Percentiles rank a stretch among this genome's conserved stretches.
These are phyloP conservation scores for Centaurea solstitialis DNA, from an alignment of 129 eudicot species.

Conservation along the genomic window DNA sequence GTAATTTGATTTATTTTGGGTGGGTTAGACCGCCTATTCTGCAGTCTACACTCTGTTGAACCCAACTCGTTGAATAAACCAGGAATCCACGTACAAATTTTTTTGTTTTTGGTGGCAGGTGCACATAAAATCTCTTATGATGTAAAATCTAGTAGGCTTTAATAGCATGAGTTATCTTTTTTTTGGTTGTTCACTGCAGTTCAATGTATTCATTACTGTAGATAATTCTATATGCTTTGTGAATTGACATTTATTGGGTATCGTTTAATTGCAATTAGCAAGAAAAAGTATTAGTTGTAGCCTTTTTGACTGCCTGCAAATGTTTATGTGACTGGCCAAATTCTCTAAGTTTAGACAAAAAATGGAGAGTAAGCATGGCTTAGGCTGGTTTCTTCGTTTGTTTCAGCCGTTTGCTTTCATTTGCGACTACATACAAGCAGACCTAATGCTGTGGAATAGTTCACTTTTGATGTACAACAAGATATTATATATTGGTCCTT, in stretches of 20 bases:
- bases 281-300: background rate
- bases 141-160: background rate
- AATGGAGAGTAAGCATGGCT: background rate
- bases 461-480: background rate
- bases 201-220: background rate
- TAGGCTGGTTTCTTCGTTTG: background rate
- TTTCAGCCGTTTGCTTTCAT: constrained; percentile 2
- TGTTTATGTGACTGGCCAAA: background rate
- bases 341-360: background rate
- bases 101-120: background rate
- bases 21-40: background rate
- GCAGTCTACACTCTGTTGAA: constrained; percentile 4
- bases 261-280: background rate
- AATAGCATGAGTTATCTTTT: background rate
- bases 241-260: background rate
- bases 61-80: background rate
- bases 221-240: background rate
- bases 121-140: background rate
- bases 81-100: background rate
- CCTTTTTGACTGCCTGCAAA: background rate
- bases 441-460: background rate
- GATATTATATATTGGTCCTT: background rate
- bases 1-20: constrained; percentile 3
- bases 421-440: background rate
- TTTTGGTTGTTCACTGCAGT: background rate